Evolutionary conservation across 2,329 filamentous ascomycete species (phyloP).

Genomic region (Colletotrichum incanum): DNA sequence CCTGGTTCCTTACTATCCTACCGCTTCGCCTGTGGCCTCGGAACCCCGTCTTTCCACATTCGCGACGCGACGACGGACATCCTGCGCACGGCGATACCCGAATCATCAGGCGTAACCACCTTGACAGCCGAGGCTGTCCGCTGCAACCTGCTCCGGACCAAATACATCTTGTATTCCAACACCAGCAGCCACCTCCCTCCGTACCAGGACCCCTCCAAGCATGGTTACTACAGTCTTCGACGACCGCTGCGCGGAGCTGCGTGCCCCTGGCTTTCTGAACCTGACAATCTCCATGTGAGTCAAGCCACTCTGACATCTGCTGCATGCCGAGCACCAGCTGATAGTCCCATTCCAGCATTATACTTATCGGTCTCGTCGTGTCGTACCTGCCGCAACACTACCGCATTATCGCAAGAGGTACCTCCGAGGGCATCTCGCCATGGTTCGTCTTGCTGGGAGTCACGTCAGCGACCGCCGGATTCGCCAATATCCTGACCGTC

Average conservation of each 20-base stretch:
- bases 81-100: constrained; percentile 4
- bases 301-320: background rate
- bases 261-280: constrained; percentile 68
- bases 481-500: constrained; percentile 92
- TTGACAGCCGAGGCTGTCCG: constrained; percentile 8
- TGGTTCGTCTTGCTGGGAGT: constrained; percentile 96
- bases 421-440: constrained; percentile 94
- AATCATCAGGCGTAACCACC: background rate
- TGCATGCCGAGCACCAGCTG: constrained; percentile 33
- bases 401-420: constrained; percentile 88
- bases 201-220: background rate
- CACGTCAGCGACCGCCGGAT: constrained; percentile 88
- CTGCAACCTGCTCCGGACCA: background rate
- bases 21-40: constrained; percentile 26
- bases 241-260: constrained; percentile 66
- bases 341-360: constrained; percentile 65
- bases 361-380: constrained; percentile 88
- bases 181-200: background rate
- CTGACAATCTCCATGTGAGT: constrained; percentile 71
- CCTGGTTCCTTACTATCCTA: constrained; percentile 4
- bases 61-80: constrained; percentile 16
- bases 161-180: background rate
- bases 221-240: constrained; percentile 41
- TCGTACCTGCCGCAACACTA: constrained; percentile 97
- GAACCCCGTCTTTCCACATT: constrained; percentile 26